Evolutionary conservation across 805 yeast genomes (phyloP), one percentile per base, ranked within the genome.

Genomic region (Wickerhamomyces silvicola): DNA sequence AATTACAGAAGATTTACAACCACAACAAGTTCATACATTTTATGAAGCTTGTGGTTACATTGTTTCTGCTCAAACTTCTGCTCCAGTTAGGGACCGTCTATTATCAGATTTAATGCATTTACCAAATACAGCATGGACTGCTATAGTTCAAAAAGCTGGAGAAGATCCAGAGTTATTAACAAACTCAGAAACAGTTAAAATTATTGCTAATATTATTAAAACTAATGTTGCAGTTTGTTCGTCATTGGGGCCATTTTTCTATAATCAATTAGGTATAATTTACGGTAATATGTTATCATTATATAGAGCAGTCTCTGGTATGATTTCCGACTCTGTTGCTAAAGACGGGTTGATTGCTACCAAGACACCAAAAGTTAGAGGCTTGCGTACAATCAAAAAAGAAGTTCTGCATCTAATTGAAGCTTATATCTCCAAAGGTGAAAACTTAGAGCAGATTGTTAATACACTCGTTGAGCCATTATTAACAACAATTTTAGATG

Each of bases 31-130:
- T 18, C 98, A 92, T 57, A 87, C 97, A 2, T 92, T 92, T 55
- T 92, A 92, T 58, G 95, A 84, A 62, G 97, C 98, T 1, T 90
- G 97, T 66, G 97, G 97, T 47, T 77, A 82, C 38, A 90, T 92
- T 35, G 75, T 92, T 22, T 75, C 88, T 32, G 95, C 96, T 10
- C 97, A 90, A 58, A 75, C 80, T 23, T 71, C 78, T 27, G 66
- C 69, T 41, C 75, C 72, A 10, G 69, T 72, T 23, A 78, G 92
- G 57, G 86, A 83, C 38, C 72, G 78, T 38, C 66, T 88, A 33
- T 68, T 87, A 33, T 56, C 68, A 31, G 88, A 85, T 33, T 68
- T 92, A 48, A 92, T 92, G 98, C 70, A 73, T 30, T 62, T 88
- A 41, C 98, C 98, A 26, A 92, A 92, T 59, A 71, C 78, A 62